Evolutionary conservation across 2,329 filamentous ascomycete species (phyloP).

Genomic region (Coniochaeta sp.): DNA sequence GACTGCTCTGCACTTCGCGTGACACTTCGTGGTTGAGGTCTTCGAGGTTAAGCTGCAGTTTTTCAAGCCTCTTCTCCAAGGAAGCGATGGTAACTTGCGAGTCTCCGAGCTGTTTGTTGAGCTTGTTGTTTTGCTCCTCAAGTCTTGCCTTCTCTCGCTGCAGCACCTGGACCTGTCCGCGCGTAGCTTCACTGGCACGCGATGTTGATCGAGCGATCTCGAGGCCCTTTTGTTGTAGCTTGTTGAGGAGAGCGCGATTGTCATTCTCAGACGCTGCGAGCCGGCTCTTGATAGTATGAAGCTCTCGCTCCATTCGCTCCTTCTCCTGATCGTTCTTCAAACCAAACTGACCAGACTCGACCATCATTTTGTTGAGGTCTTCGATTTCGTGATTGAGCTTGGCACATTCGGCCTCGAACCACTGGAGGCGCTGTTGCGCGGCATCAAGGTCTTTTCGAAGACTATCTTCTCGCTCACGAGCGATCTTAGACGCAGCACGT

Average conservation of each 20-base stretch:
- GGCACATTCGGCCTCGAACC: constrained; percentile 71
- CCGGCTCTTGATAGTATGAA: constrained; percentile 84
- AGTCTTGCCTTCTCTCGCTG: constrained; percentile 76
- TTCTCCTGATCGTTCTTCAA: constrained; percentile 90
- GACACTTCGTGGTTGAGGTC: constrained; percentile 90
- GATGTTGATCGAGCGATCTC: constrained; percentile 90
- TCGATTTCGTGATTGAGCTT: constrained; percentile 75
- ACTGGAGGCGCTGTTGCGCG: constrained; percentile 66
- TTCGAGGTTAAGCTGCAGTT: constrained; percentile 78
- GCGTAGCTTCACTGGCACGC: constrained; percentile 74
- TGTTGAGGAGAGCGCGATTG: constrained; percentile 90
- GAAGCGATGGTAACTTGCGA: constrained; percentile 75
- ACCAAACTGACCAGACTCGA: constrained; percentile 83
- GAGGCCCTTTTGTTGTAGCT: constrained; percentile 92
- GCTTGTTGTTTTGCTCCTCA: constrained; percentile 74
- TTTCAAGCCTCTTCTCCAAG: constrained; percentile 90
- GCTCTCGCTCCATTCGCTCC: constrained; percentile 82
- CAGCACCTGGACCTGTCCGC: constrained; percentile 65
- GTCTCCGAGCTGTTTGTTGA: constrained; percentile 80
- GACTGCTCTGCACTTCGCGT: constrained; percentile 79
- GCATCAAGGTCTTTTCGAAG: constrained; percentile 74
- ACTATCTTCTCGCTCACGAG: constrained; percentile 71
- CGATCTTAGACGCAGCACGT: constrained; percentile 66
- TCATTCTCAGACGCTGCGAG: constrained; percentile 92
- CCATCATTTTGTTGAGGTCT: constrained; percentile 76